Conservation (phyloP, 2,329 filamentous ascomycete species). For the Monosporascus cannonballus region DNA sequence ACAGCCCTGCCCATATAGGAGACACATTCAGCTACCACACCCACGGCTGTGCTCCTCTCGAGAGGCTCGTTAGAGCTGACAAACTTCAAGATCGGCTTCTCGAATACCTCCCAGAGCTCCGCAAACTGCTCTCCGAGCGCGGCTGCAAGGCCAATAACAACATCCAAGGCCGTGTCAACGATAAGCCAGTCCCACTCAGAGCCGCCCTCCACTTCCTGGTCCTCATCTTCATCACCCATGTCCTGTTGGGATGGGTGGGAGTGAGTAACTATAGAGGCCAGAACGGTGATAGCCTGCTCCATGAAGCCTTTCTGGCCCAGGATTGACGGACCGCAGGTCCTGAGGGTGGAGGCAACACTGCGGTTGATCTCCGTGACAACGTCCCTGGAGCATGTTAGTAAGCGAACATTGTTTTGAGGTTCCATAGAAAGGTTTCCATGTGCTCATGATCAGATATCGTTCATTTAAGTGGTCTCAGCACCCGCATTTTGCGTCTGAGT, state of each 20-base stretch:
- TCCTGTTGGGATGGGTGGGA: constrained; percentile 92
- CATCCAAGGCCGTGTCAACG: constrained; percentile 89
- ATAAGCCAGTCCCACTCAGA: constrained; percentile 98
- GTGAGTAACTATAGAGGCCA: constrained; percentile 78
- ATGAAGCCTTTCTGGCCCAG: constrained; percentile 68
- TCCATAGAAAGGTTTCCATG: neutral
- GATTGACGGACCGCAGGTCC: constrained; percentile 82
- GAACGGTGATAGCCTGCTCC: constrained; percentile 67
- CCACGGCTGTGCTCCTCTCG: constrained; percentile 85
- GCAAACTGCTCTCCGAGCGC: constrained; percentile 76
- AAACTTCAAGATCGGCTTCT: constrained; percentile 85
- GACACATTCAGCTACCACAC: constrained; percentile 86
- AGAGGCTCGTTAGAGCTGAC: constrained; percentile 78
- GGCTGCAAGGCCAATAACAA: constrained; percentile 75
- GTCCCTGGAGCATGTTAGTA: constrained; percentile 46
- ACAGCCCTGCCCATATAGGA: constrained; percentile 77
- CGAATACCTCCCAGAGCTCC: constrained; percentile 92
- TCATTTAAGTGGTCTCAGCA: constrained; percentile 81
- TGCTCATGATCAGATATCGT: constrained; percentile 36
- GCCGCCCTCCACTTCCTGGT: constrained; percentile 65
- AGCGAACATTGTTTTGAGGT: neutral
- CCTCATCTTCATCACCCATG: constrained; percentile 73
- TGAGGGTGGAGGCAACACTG: constrained; percentile 83
- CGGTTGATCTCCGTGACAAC: constrained; percentile 95
- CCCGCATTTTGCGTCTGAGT: constrained; percentile 88